Evolutionary conservation across 1,139 yeast genomes (phyloP).

Genomic region (Wickerhamomyces sp.): DNA sequence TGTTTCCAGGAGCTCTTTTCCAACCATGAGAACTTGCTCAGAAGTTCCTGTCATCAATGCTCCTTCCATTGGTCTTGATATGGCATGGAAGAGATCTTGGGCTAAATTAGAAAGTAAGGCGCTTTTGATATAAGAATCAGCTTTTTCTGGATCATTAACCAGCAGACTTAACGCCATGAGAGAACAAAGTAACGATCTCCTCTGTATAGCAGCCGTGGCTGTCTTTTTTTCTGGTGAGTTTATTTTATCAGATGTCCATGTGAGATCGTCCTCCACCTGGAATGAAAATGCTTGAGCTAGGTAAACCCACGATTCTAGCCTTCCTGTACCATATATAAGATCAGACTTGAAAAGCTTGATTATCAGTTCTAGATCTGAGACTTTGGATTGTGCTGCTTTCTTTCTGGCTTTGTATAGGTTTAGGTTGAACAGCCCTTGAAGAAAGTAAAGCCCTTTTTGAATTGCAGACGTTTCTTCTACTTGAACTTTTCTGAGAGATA

Average conservation of each 20-base stretch:
- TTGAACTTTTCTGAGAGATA: constrained; percentile 33
- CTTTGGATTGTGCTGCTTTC: constrained; percentile 72
- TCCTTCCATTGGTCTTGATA: constrained; percentile 59
- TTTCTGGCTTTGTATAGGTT: constrained; percentile 63
- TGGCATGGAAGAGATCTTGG: constrained; percentile 56
- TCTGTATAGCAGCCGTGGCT: constrained; percentile 59
- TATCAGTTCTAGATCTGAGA: constrained; percentile 76
- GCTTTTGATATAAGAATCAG: constrained; percentile 4
- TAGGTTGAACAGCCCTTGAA: constrained; percentile 67
- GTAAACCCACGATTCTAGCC: constrained; percentile 84
- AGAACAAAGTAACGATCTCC: constrained; percentile 68
- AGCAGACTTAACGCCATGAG: constrained; percentile 65
- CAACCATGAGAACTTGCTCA: constrained; percentile 18
- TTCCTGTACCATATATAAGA: constrained; percentile 54
- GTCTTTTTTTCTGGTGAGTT: constrained; percentile 59
- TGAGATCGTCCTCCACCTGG: constrained; percentile 80
- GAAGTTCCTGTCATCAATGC: constrained; percentile 23
- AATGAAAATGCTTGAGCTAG: constrained; percentile 78
- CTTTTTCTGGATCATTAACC: constrained; percentile 13
- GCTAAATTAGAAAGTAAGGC: constrained; percentile 53
- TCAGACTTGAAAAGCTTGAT: constrained; percentile 63
- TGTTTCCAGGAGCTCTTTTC: constrained; percentile 25
- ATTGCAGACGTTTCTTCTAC: constrained; percentile 33
- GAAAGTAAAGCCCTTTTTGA: constrained; percentile 61
- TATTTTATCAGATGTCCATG: constrained; percentile 86